Percentiles rank a stretch among this genome's conserved stretches.
Conservation (phyloP, 2,329 filamentous ascomycete genomes). For the Thermochaetoides dissita region DNA sequence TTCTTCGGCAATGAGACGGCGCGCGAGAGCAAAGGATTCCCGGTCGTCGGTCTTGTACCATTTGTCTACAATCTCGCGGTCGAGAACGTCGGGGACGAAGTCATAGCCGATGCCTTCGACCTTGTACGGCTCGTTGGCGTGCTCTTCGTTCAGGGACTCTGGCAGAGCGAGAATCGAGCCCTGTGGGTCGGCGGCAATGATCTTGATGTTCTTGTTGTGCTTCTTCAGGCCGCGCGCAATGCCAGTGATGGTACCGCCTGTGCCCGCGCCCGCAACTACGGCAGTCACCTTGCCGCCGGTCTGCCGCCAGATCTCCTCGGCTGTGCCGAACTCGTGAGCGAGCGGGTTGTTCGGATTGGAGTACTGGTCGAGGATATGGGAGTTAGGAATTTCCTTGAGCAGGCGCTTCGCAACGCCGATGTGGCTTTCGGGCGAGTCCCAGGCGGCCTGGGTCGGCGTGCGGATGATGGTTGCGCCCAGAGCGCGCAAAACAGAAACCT, state of each 20-base stretch:
- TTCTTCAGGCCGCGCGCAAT: conserved; percentile 74
- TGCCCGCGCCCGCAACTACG: conserved; percentile 83
- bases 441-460: conserved; percentile 90
- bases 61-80: conserved; percentile 65
- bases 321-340: conserved; percentile 87
- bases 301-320: conserved; percentile 91
- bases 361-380: conserved; percentile 95
- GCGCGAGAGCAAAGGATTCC: conserved; percentile 81
- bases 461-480: conserved; percentile 95
- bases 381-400: conserved; percentile 91
- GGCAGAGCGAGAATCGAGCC: conserved; percentile 85
- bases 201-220: conserved; percentile 72
- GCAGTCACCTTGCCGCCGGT: conserved; percentile 70
- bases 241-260: conserved; percentile 88
- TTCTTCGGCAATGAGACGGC: conserved; percentile 83
- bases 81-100: conserved; percentile 88
- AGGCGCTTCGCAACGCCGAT: conserved; percentile 86
- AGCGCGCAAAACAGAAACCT: conserved; percentile 86
- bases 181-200: conserved; percentile 83
- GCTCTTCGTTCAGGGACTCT: conserved; percentile 61
- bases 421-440: conserved; percentile 87
- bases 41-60: conserved; percentile 98
- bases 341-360: conserved; percentile 80
- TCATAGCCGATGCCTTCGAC: conserved; percentile 98
- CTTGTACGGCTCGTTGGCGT: conserved; percentile 78